phyloP scores from a whole-genome alignment of 2,329 filamentous ascomycete species.

The Botryotinia calthae region DNA sequence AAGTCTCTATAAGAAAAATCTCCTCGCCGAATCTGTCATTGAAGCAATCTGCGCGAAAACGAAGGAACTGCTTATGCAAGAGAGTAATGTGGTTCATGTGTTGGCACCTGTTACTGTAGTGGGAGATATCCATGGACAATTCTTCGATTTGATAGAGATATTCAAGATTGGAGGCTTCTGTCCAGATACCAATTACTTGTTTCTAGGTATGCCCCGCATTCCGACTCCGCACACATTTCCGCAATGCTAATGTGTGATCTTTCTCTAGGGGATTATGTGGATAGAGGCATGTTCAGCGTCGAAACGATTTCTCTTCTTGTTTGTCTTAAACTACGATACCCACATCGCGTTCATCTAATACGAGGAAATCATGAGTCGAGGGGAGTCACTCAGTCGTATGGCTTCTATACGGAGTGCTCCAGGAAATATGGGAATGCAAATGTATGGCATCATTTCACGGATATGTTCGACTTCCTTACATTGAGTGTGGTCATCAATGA shows the following conservation, averaged over 20 bases:
- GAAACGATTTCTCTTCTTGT: slow-evolving; percentile 98
- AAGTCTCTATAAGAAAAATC: slow-evolving; percentile 93
- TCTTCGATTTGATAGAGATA: slow-evolving; percentile 98
- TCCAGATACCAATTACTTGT: slow-evolving; percentile 97
- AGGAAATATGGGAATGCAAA: slow-evolving; percentile 98
- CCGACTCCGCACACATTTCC: slow-evolving; percentile 7
- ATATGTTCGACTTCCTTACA: slow-evolving; percentile 99
- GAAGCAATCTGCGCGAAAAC: slow-evolving; percentile 99
- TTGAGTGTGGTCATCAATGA: slow-evolving; percentile 97
- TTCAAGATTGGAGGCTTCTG: slow-evolving; percentile 98
- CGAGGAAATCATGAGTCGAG: slow-evolving; percentile 97
- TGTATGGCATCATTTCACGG: slow-evolving; percentile 99
- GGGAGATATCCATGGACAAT: slow-evolving; percentile 97
- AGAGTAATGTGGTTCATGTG: slow-evolving; percentile 99
- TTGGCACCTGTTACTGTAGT: slow-evolving; percentile 94
- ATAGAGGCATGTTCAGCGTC: slow-evolving; percentile 96
- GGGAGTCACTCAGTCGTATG: slow-evolving; percentile 97
- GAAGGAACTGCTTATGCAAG: slow-evolving; percentile 97
- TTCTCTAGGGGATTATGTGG: slow-evolving; percentile 79
- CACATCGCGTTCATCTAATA: slow-evolving; percentile 90
- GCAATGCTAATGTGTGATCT: slow-evolving; percentile 18
- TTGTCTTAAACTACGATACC: slow-evolving; percentile 95
- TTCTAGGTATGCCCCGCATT: slow-evolving; percentile 63
- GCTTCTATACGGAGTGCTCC: slow-evolving; percentile 97
- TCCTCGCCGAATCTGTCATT: slow-evolving; percentile 95